Percentiles rank a stretch among this genome's conserved stretches.
phyloP scores from a whole-genome alignment of 1,284 basidiomycete genomes.

The Fomes fomentarius region DNA sequence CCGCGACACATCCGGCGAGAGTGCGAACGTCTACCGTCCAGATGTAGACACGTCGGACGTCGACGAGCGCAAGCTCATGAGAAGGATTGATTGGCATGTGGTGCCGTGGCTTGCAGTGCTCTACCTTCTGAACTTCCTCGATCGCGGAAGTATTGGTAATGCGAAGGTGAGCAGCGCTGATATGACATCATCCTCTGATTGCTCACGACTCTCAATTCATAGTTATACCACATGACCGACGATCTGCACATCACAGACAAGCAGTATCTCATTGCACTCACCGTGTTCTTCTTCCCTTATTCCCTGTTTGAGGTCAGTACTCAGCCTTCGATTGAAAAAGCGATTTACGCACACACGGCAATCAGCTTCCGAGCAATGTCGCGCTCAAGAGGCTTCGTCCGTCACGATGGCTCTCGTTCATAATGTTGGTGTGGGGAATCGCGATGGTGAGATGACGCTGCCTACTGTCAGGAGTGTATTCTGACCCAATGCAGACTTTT shows the following conservation, averaged over 20 bases:
- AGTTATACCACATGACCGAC: constrained; percentile 60
- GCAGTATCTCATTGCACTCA: constrained; percentile 69
- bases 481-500: constrained; percentile 27
- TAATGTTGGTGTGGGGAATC: constrained; percentile 38
- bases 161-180: constrained; percentile 52
- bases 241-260: constrained; percentile 62
- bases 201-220: constrained; percentile 4
- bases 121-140: constrained; percentile 78
- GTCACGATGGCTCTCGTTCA: constrained; percentile 41
- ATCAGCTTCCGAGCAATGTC: constrained; percentile 39
- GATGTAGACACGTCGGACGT: constrained; percentile 56
- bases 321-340: background rate
- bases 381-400: constrained; percentile 44
- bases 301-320: constrained; percentile 58
- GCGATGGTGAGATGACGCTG: constrained; percentile 27
- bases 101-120: constrained; percentile 73
- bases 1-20: constrained; percentile 1
- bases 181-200: background rate
- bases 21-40: constrained; percentile 44
- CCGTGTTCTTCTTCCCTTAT: constrained; percentile 69
- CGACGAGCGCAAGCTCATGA: constrained; percentile 63
- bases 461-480: background rate
- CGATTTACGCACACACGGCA: background rate
- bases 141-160: constrained; percentile 84
- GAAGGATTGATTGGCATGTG: constrained; percentile 67